phyloP scores from a whole-genome alignment of 1,284 basidiomycete genomes.

The Fomitiporia mediterranea region DNA sequence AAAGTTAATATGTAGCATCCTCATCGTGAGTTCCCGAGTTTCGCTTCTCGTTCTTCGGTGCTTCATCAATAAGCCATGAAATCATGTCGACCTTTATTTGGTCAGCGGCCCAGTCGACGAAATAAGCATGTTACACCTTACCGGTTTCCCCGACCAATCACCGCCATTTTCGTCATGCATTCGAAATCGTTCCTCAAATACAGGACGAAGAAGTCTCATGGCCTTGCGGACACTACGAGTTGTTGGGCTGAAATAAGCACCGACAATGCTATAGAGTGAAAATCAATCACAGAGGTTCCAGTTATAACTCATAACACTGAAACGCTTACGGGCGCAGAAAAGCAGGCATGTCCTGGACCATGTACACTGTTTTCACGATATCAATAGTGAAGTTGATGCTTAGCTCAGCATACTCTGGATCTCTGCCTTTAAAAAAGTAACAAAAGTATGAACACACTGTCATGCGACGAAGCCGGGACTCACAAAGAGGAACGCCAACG shows the following conservation, averaged over 20 bases:
- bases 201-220: constrained; percentile 30
- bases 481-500: constrained; percentile 38
- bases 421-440: constrained; percentile 31
- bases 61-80: constrained; percentile 17
- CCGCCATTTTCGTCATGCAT: constrained; percentile 30
- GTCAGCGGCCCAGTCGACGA: not conserved
- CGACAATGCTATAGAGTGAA: constrained; percentile 6
- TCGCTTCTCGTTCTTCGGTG: constrained; percentile 12
- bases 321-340: constrained; percentile 27
- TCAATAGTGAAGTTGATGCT: constrained; percentile 32
- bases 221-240: constrained; percentile 20
- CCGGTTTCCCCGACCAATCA: constrained; percentile 36
- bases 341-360: constrained; percentile 33
- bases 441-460: not conserved
- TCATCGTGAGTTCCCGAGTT: constrained; percentile 21
- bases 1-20: constrained; percentile 29
- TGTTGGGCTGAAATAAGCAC: not conserved
- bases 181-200: constrained; percentile 35
- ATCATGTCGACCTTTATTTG: constrained; percentile 12
- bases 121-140: constrained; percentile 21
- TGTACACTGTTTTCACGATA: constrained; percentile 25
- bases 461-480: constrained; percentile 9
- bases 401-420: constrained; percentile 36
- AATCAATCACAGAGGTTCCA: not conserved
- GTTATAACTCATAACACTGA: not conserved